Percentiles rank a stretch among this genome's conserved stretches.
Evolutionary conservation across 192 early-diverging fungal genomes (phyloP).

Genomic region (Spizellomyces punctatus): DNA sequence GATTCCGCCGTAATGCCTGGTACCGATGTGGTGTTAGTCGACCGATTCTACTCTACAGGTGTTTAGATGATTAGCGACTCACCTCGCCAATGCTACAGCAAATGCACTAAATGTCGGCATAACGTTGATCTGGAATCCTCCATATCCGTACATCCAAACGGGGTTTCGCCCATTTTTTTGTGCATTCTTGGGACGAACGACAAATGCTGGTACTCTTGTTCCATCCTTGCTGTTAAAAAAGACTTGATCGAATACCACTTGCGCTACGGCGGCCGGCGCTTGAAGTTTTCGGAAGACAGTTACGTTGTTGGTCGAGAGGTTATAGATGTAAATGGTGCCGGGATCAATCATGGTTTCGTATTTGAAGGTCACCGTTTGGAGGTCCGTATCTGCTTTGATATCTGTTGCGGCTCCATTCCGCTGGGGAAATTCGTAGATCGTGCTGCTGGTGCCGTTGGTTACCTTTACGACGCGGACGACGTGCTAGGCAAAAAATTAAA

Average conservation of each 20-base stretch:
- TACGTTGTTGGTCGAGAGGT: conserved; percentile 11
- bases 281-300: not conserved
- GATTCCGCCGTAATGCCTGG: conserved; percentile 22
- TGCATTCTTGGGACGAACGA: conserved; percentile 11
- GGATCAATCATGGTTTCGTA: conserved; percentile 17
- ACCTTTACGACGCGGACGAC: conserved; percentile 11
- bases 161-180: not conserved
- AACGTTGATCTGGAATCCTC: conserved; percentile 17
- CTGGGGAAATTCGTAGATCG: conserved; percentile 6
- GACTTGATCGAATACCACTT: conserved; percentile 5
- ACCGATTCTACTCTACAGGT: too few relatives aligned
- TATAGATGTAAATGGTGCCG: conserved; percentile 17
- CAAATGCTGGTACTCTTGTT: conserved; percentile 5
- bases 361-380: conserved; percentile 5
- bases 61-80: not conserved
- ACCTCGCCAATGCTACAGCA: conserved; percentile 16
- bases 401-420: conserved; percentile 12
- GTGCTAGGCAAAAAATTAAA: not conserved
- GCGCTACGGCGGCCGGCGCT: conserved; percentile 2
- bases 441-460: not conserved
- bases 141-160: conserved; percentile 7
- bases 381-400: conserved; percentile 3
- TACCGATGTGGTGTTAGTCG: too few relatives aligned
- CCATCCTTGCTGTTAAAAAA: conserved; percentile 20
- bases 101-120: conserved; percentile 18